Percentiles rank a stretch among this genome's conserved stretches.
phyloP scores from a whole-genome alignment of 805 yeast genomes.

The Vanderwaltozyma tropicalis region DNA sequence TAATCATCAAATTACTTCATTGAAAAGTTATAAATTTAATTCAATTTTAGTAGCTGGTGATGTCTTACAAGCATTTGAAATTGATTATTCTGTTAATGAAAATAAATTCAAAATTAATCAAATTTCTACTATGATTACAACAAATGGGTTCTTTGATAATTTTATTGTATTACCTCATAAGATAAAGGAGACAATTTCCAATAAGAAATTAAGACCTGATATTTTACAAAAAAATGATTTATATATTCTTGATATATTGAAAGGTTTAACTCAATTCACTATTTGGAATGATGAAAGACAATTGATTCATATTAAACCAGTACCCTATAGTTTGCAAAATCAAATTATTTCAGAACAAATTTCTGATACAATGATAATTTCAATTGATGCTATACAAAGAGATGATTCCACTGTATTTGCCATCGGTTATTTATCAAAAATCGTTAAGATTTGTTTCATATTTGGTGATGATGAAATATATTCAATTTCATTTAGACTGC shows the following conservation, averaged over 20 bases:
- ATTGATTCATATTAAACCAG: neutral
- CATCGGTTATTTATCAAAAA: conserved; percentile 2
- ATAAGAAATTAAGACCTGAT: neutral
- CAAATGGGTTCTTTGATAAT: conserved; percentile 11
- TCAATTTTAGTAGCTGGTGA: conserved; percentile 28
- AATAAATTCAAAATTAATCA: conserved; percentile 23
- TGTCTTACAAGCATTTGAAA: conserved; percentile 19
- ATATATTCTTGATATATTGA: conserved; percentile 6
- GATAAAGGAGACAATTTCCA: neutral
- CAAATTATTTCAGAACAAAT: neutral
- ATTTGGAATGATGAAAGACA: neutral
- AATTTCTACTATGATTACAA: conserved; percentile 14
- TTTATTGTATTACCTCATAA: neutral
- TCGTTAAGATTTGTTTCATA: conserved; percentile 3
- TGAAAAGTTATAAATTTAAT: conserved; percentile 23
- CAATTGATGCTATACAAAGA: neutral
- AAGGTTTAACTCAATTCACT: conserved; percentile 12
- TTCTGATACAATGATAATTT: conserved; percentile 2
- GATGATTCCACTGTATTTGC: conserved; percentile 4
- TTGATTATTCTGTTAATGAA: conserved; percentile 29
- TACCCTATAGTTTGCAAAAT: neutral
- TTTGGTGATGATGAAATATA: conserved; percentile 2
- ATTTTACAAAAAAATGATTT: neutral
- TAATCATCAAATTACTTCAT: conserved; percentile 9
- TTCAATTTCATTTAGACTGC: conserved; percentile 7